A percentile compares a stretch with the other conserved stretches of the same genome.
Conservation (phyloP, 306 rosid genomes). For the barrel medic (Medicago truncatula) region DNA sequence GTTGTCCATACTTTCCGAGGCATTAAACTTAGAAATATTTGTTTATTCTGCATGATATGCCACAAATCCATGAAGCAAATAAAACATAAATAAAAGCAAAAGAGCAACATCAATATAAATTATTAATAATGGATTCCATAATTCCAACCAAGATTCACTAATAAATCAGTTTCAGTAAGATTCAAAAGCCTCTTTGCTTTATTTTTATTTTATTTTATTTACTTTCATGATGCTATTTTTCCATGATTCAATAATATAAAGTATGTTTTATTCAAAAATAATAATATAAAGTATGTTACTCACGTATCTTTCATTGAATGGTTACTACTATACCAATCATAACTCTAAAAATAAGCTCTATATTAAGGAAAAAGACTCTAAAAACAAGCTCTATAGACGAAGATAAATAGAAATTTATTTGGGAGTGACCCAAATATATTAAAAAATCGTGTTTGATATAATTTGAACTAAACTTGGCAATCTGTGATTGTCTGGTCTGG, state of each 20-base stretch:
- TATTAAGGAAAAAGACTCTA: neutral
- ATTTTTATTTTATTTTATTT: conserved; percentile 17
- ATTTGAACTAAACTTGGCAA: conserved; percentile 27
- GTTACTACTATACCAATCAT: conserved; percentile 4
- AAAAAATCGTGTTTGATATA: neutral
- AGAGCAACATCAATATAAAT: conserved; percentile 4
- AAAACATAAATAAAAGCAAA: conserved; percentile 15
- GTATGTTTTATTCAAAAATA: too few species aligned
- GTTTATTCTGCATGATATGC: conserved; percentile 46
- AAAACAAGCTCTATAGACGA: neutral
- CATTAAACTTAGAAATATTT: conserved; percentile 52
- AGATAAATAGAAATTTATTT: neutral
- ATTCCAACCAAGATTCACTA: conserved; percentile 31
- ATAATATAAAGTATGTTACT: conserved; percentile 41
- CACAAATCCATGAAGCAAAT: conserved; percentile 44
- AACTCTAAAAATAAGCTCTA: neutral
- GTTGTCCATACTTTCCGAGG: conserved; percentile 59
- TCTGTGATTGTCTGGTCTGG: conserved; percentile 33
- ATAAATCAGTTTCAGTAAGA: conserved; percentile 36
- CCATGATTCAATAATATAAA: conserved; percentile 32
- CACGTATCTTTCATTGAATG: conserved; percentile 43
- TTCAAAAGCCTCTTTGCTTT: conserved; percentile 34
- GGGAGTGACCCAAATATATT: neutral
- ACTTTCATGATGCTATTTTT: conserved; percentile 31
- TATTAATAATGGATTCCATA: conserved; percentile 24